phyloP scores from a whole-genome alignment of 805 yeast species.

The Metschnikowia baotianmanensis region DNA sequence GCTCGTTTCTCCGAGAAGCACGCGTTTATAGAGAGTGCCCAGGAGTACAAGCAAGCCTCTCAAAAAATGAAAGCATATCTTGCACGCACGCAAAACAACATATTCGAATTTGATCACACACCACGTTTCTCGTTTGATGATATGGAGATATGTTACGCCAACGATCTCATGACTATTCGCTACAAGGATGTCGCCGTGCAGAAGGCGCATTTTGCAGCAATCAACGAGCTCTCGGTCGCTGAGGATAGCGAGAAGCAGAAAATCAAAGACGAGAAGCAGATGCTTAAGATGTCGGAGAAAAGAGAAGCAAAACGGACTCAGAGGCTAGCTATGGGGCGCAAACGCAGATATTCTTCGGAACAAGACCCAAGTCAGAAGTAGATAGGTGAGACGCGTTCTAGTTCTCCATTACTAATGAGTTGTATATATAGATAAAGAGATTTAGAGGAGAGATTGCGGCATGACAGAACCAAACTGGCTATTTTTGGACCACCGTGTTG shows the following conservation, averaged over 20 bases:
- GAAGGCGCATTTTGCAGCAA: constrained; percentile 22
- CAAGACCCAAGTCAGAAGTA: not conserved
- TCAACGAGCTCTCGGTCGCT: constrained; percentile 24
- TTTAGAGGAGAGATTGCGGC: no score
- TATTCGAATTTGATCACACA: constrained; percentile 18
- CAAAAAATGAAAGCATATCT: constrained; percentile 30
- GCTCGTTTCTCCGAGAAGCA: constrained; percentile 63
- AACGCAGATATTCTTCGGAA: constrained; percentile 7
- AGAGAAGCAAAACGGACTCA: constrained; percentile 35
- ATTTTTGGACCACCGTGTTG: no score
- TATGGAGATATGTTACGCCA: constrained; percentile 39
- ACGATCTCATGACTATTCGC: constrained; percentile 37
- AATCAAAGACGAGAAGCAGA: constrained; percentile 24
- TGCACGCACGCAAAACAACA: constrained; percentile 24
- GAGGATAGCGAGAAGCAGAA: constrained; percentile 21
- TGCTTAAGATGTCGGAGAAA: constrained; percentile 28
- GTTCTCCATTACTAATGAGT: no score
- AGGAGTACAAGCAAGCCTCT: constrained; percentile 23
- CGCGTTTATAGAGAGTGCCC: constrained; percentile 26
- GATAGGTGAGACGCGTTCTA: no score
- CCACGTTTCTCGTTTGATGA: constrained; percentile 23
- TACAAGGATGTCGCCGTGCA: constrained; percentile 29
- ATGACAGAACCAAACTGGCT: no score
- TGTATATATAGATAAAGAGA: no score
- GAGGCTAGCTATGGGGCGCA: constrained; percentile 22